Base-by-base conservation (phyloP, 2,329 filamentous ascomycete genomes). In the Claviceps cyperi region DNA sequence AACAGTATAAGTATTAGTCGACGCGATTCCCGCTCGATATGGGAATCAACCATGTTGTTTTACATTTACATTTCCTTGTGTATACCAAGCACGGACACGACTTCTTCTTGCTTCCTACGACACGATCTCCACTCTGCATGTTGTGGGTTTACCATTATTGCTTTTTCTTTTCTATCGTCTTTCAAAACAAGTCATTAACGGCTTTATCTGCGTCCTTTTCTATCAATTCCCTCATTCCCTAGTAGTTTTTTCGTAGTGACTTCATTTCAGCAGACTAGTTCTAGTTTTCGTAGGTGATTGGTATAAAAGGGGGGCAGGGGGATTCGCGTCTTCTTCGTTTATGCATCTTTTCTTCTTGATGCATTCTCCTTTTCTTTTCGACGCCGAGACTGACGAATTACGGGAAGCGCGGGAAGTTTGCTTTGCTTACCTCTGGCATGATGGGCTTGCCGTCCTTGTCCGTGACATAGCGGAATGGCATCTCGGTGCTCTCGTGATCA, bases 391-490 rank as follows among this genome's bases (percentile, higher is more conserved):
- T 7, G 5, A 41, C 11, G 15, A 36, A 1, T 35, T 9, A 24
- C 52, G 39, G n/a, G 5, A 43, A 38, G 14, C 28, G 28, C 28
- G 28, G 28, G 28, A 32, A 32, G 28, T 9, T 32, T 32, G 28
- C 28, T 19, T 19, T 24, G 11, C 75, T 69, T 68, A 95, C 90
- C 71, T 86, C 76, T 21, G 92, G 92, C 89, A 98, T 95, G 52
- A 96, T 81, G 1, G 90, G 87, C 57, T 86, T 74, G 43, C 85
- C 88, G 51, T 86, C 72, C 11, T 78, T 70, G 48, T 77, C 82
- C 62, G 78, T 83, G 47, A 98, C 90, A 63, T 98, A 98, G 57
- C 92, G 86, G 68, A 98, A 98, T 1, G 92, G 92, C 92, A 98
- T 97, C 66, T 95, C 77, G 0, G 90, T 95, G 64, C 86, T 92